phyloP scores from a whole-genome alignment of 2,329 filamentous ascomycete genomes.

The Pseudogymnoascus sp. region DNA sequence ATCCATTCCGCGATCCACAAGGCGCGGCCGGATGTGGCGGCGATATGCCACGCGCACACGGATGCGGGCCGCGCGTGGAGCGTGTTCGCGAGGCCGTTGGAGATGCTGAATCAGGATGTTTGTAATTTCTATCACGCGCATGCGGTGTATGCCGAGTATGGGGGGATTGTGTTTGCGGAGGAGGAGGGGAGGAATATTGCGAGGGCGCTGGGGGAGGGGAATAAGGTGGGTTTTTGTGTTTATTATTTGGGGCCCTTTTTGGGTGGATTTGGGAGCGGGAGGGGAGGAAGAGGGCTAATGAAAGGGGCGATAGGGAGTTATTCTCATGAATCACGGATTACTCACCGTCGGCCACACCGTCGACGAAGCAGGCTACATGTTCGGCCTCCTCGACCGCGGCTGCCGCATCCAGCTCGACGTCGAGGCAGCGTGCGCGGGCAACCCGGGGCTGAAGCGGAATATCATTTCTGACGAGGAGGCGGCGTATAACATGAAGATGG shows the following conservation, averaged over 20 bases:
- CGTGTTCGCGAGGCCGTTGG: slow-evolving; percentile 52
- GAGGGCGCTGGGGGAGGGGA: slow-evolving; percentile 50
- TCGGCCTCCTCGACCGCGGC: slow-evolving; percentile 58
- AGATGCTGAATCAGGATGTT: slow-evolving; percentile 64
- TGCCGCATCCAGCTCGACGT: slow-evolving; percentile 60
- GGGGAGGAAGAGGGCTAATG: background rate
- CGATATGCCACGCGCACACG: slow-evolving; percentile 62
- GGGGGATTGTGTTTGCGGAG: slow-evolving; percentile 52
- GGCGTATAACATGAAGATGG: slow-evolving; percentile 42
- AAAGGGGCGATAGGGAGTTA: slow-evolving; percentile 38
- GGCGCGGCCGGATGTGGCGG: slow-evolving; percentile 54
- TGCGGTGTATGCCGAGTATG: slow-evolving; percentile 55
- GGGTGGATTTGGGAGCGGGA: background rate
- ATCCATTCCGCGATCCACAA: slow-evolving; percentile 64
- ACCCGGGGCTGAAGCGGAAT: slow-evolving; percentile 38
- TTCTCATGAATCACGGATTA: slow-evolving; percentile 64
- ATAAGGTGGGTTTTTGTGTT: slow-evolving; percentile 17
- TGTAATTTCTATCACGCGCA: slow-evolving; percentile 57
- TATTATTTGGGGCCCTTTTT: background rate
- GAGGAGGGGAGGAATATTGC: slow-evolving; percentile 59
- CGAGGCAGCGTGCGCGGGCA: slow-evolving; percentile 53
- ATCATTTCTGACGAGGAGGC: slow-evolving; percentile 48
- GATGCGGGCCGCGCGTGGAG: slow-evolving; percentile 59
- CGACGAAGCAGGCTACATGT: slow-evolving; percentile 65
- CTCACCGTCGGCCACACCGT: slow-evolving; percentile 63